Evolutionary conservation across 805 yeast genomes (phyloP).

Genomic region (Kuraishia hungarica): DNA sequence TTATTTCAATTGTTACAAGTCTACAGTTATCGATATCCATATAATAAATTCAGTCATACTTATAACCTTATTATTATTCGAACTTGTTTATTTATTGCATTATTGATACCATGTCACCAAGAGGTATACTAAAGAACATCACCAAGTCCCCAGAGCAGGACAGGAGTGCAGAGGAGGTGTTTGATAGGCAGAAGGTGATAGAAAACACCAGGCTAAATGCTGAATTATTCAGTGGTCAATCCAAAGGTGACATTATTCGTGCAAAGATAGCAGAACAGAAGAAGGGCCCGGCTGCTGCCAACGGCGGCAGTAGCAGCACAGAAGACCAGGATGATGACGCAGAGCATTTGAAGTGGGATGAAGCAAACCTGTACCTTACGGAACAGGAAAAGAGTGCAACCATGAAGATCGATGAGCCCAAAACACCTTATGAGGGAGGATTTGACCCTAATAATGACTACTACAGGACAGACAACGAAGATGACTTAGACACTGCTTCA

Average conservation of each 20-base stretch:
- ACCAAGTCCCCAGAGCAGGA: conserved; percentile 11
- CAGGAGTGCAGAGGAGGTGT: conserved; percentile 9
- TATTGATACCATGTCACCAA: conserved; percentile 10
- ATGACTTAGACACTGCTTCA: conserved; percentile 30
- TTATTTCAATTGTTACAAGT: too few relatives aligned
- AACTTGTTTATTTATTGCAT: too few relatives aligned
- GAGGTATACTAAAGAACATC: conserved; percentile 25
- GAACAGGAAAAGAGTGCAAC: conserved; percentile 69
- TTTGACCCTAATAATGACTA: conserved; percentile 77
- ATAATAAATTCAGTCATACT: too few relatives aligned
- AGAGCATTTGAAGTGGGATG: conserved; percentile 76
- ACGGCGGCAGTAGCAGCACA: not conserved
- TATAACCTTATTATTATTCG: too few relatives aligned
- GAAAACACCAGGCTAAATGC: conserved; percentile 77
- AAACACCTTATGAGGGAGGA: conserved; percentile 92
- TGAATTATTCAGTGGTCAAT: conserved; percentile 25
- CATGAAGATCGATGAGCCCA: conserved; percentile 88
- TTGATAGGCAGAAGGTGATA: conserved; percentile 59
- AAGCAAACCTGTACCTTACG: conserved; percentile 59
- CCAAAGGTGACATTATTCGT: conserved; percentile 37
- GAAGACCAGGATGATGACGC: conserved; percentile 8
- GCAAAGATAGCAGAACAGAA: conserved; percentile 33
- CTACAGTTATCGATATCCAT: too few relatives aligned
- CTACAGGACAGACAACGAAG: conserved; percentile 61
- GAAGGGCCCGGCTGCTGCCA: conserved; percentile 11